Evolutionary conservation across 1,284 basidiomycete species (phyloP).

Genomic region (Gymnopus androsaceus): DNA sequence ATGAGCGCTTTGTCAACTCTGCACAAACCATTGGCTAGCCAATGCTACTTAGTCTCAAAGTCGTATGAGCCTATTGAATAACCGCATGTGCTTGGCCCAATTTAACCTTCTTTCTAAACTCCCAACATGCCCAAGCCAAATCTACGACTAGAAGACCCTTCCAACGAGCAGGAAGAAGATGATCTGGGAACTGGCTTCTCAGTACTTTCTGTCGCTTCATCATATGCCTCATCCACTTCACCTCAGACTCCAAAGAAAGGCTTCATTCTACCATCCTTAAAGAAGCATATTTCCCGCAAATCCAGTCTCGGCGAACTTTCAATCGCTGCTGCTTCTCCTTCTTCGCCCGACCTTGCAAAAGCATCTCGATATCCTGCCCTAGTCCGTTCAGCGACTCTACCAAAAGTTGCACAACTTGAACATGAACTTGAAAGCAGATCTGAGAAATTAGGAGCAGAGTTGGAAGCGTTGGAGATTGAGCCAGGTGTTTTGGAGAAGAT

Average conservation of each 20-base stretch:
- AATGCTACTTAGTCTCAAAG: too few relatives aligned
- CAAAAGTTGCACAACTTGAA: slow-evolving; percentile 28
- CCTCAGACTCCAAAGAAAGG: slow-evolving; percentile 4
- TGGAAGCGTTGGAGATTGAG: slow-evolving; percentile 45
- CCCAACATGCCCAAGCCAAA: slow-evolving; percentile 15
- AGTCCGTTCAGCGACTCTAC: slow-evolving; percentile 33
- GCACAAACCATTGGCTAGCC: too few relatives aligned
- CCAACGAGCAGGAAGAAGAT: slow-evolving; percentile 8
- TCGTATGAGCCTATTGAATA: too few relatives aligned
- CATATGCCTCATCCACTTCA: slow-evolving; percentile 10
- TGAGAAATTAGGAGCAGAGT: slow-evolving; percentile 29
- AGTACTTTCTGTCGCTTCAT: slow-evolving; percentile 7
- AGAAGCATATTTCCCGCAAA: slow-evolving; percentile 6
- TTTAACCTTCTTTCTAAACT: neutral
- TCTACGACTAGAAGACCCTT: slow-evolving; percentile 12
- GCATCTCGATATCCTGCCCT: slow-evolving; percentile 10
- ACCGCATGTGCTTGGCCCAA: too few relatives aligned
- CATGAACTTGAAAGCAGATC: slow-evolving; percentile 28
- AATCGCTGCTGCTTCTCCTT: slow-evolving; percentile 8
- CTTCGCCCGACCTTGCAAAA: slow-evolving; percentile 15
- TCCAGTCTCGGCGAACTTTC: slow-evolving; percentile 6
- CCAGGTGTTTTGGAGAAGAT: slow-evolving; percentile 52
- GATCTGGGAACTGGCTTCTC: slow-evolving; percentile 9
- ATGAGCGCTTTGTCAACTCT: too few relatives aligned
- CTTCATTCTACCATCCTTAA: slow-evolving; percentile 2